Evolutionary conservation across 441 rosid genomes (phyloP), one percentile per base, ranked within the genome.

Genomic region (Hura crepitans): DNA sequence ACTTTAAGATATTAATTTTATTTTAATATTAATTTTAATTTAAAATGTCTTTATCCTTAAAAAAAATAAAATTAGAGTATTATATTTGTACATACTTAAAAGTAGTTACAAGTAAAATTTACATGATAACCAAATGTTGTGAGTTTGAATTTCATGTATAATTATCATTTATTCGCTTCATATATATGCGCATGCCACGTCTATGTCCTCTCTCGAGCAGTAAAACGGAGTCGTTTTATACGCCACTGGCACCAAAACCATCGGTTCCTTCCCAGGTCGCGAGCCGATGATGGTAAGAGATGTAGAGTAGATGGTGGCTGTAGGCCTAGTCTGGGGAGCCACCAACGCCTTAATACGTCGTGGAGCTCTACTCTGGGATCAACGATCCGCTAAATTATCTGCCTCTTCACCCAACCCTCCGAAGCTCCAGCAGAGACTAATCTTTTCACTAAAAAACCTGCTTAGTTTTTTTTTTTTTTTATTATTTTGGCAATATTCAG

Each of bases 261-360:
- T 13, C 57, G 4, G 56, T 51, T 5, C 0, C 20, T 51, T 5
- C 0, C 20, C 47, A 9, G 28, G 20, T 8, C 14, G 10, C 65
- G 20, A 31, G 11, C 55, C 51, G 14, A 6, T 64, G 37, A 87
- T 88, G 90, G 75, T 74, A 58, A 84, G 85, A 43, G 96, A 89
- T 74, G 79, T 82, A 53, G 85, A 88, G 79, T 89, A 89, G 81
- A 91, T 89, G 98, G 85, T 91, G 57, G 90, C 89, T 0, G 89
- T 91, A 30, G 96, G 96, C 66, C 71, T 93, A 9, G 81, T 91
- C 8, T 93, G 97, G 98, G 98, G 97, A 20, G 89, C 93, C 57
- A 93, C 98, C 77, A 93, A 93, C 77, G 96, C 97, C 39, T 77
- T 87, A 13, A 87, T 93, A 78, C 96, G 92, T 51, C 96, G 92